These are phyloP conservation scores for Gossypium ekmanianum DNA, from an alignment of 345 rosid species.

Conservation along the genomic window DNA sequence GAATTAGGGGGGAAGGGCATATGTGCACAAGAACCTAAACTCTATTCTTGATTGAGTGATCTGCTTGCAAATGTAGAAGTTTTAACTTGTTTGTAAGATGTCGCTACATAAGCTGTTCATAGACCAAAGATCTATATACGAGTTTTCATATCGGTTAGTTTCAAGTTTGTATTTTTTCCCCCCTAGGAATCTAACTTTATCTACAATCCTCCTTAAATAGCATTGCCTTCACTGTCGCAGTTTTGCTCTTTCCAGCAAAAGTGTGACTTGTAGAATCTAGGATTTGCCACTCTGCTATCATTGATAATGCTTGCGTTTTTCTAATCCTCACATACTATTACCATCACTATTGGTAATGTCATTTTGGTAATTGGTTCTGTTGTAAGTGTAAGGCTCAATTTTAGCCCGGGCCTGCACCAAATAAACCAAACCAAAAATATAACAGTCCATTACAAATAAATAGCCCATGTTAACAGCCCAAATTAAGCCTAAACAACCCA, in stretches of 20 bases:
- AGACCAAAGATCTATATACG: background rate
- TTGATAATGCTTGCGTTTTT: background rate
- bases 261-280: background rate
- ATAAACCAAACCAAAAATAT: too few species aligned
- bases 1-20: background rate
- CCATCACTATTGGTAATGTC: background rate
- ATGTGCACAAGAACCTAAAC: background rate
- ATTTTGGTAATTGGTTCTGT: background rate
- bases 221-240: background rate
- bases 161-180: background rate
- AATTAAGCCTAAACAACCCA: too few species aligned
- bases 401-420: too few species aligned
- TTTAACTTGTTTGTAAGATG: background rate
- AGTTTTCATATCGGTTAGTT: background rate
- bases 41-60: background rate
- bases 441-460: too few species aligned
- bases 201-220: background rate
- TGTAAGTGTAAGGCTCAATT: background rate
- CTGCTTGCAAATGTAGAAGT: background rate
- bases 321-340: background rate
- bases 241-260: background rate
- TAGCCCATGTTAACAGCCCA: too few species aligned
- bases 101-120: background rate
- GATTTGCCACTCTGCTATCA: background rate
- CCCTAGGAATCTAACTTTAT: background rate